Percentiles rank a stretch among this genome's conserved stretches.
Evolutionary conservation across 2,329 filamentous ascomycete genomes (phyloP).

Genomic region (Beauveria scarabaeidicola): DNA sequence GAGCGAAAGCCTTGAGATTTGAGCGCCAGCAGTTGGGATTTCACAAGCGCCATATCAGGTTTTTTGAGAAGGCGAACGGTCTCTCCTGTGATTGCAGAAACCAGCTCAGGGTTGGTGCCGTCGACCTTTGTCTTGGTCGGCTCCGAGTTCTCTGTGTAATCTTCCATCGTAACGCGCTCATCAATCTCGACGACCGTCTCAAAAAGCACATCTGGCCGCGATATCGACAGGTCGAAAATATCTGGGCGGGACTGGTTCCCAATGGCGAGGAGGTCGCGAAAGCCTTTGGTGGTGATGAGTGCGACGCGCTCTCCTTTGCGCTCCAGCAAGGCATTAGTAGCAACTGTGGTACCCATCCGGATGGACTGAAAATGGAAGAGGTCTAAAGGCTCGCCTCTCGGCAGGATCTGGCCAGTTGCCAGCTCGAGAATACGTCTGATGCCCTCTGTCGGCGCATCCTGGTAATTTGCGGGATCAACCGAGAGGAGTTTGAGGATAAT

Average conservation of each 20-base stretch:
- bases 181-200: slow-evolving; percentile 65
- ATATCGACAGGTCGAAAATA: slow-evolving; percentile 65
- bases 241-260: slow-evolving; percentile 66
- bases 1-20: slow-evolving; percentile 49
- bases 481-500: slow-evolving; percentile 65
- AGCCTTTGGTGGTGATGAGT: slow-evolving; percentile 62
- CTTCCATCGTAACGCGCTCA: slow-evolving; percentile 64
- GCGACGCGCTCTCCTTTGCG: slow-evolving; percentile 65
- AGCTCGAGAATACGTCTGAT: slow-evolving; percentile 44
- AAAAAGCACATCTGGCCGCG: slow-evolving; percentile 60
- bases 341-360: slow-evolving; percentile 74
- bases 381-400: slow-evolving; percentile 26
- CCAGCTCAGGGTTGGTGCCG: slow-evolving; percentile 45
- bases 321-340: slow-evolving; percentile 69
- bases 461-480: slow-evolving; percentile 62
- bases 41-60: slow-evolving; percentile 46
- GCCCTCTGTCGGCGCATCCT: slow-evolving; percentile 65
- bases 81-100: slow-evolving; percentile 59
- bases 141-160: slow-evolving; percentile 62
- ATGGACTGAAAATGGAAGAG: slow-evolving; percentile 49
- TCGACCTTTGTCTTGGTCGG: slow-evolving; percentile 35
- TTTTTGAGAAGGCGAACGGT: slow-evolving; percentile 56
- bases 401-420: slow-evolving; percentile 24
- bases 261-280: slow-evolving; percentile 63
- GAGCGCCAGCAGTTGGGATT: slow-evolving; percentile 48